Base-by-base conservation (phyloP, 2,329 filamentous ascomycete genomes). In the Fonsecaea monophora region DNA sequence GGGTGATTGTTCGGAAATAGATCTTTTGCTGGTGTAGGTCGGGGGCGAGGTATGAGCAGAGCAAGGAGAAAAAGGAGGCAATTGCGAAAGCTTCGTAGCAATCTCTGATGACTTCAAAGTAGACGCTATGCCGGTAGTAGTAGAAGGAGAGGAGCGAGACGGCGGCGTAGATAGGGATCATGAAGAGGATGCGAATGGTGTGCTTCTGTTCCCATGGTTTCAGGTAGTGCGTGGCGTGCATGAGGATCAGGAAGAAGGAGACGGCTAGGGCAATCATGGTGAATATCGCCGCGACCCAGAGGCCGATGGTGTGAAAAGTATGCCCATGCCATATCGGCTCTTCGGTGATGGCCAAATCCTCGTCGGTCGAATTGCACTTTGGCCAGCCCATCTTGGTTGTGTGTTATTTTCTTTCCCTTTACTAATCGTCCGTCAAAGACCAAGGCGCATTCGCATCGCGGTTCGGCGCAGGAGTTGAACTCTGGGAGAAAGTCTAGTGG, bases 51-150 rank as follows among this genome's bases (percentile, higher is more conserved):
- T 95, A 95, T 75, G 92, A 86, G 77, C 92, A 95, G 74, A 96
- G 81, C 55, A 96, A 82, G 8, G 90, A 88, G 79, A 96, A 96
- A 82, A 96, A 96, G 70, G 90, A 91, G 35, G 91, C 89, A 70
- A 96, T 94, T 65, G 92, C 91, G 74, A 96, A 94, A 10, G 92
- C 92, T 80, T 96, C 92, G 78, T 96, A 96, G 79, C 91, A 94
- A 77, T 95, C 90, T 73, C 90, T 88, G 53, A 94, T 81, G 60
- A 95, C 89, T 74, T 92, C 85, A 77, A 90, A 95, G 80, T 96
- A 96, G 64, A 95, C 86, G 57, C 90, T 87, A 74, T 93, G 86
- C 76, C 85, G 86, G 82, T 95, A 94, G 80, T 86, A 93, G 71
- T 85, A 83, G 73, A 92, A 87, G 67, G 88, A 89, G 42, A 94